Percentiles rank a stretch among this genome's conserved stretches.
Conservation (phyloP, 345 rosid genomes). For the Gossypium australe region DNA sequence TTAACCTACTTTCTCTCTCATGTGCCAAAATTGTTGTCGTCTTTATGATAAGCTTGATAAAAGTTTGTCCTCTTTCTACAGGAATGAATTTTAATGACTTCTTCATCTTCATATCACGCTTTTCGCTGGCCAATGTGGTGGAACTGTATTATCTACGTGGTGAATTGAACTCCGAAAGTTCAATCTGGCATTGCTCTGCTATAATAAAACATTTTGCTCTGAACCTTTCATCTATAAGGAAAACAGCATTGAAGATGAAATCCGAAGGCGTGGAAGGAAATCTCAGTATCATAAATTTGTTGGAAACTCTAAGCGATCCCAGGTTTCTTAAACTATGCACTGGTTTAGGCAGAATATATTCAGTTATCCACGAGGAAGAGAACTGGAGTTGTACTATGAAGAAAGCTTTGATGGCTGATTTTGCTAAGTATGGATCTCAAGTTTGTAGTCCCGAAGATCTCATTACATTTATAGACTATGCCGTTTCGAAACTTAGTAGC, state of each 20-base stretch:
- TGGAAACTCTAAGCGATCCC: conserved; percentile 39
- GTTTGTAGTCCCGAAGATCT: conserved; percentile 51
- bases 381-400: conserved; percentile 17
- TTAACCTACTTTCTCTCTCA: too few species aligned
- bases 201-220: conserved; percentile 32
- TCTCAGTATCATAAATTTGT: conserved; percentile 34
- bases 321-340: conserved; percentile 42
- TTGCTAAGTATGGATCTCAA: conserved; percentile 25
- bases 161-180: conserved; percentile 21
- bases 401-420: conserved; percentile 24
- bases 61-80: conserved; percentile 25
- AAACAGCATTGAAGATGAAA: conserved; percentile 46
- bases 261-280: conserved; percentile 31
- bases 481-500: conserved; percentile 19
- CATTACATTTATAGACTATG: conserved; percentile 42
- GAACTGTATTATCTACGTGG: conserved; percentile 26
- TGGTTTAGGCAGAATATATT: conserved; percentile 42
- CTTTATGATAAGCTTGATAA: background rate
- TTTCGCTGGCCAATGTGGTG: conserved; percentile 51
- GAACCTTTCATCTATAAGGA: conserved; percentile 47
- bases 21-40: background rate
- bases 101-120: conserved; percentile 50
- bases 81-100: conserved; percentile 87
- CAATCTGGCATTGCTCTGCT: conserved; percentile 26
- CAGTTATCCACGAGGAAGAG: conserved; percentile 37